Evolutionary conservation across 306 rosid species (phyloP).

Genomic region (Prunus padus): DNA sequence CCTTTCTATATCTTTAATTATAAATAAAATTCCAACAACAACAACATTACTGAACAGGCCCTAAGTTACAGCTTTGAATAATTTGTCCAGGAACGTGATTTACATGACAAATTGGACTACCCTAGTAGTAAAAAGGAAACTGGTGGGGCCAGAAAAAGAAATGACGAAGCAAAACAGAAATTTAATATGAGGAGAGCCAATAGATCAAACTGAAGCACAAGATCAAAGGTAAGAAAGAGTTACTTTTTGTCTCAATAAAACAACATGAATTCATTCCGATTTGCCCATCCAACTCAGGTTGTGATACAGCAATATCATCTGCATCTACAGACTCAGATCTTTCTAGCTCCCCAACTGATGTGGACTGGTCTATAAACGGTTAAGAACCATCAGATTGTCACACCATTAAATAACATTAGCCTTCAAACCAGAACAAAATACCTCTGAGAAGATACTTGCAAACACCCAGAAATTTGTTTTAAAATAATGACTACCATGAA

Average conservation of each 20-base stretch:
- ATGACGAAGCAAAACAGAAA: not conserved
- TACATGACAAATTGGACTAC: not conserved
- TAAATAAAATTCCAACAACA: too few species aligned
- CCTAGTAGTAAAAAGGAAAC: not conserved
- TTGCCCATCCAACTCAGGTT: constrained; percentile 41
- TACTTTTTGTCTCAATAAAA: constrained; percentile 50
- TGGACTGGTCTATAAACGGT: constrained; percentile 55
- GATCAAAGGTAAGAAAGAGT: constrained; percentile 9
- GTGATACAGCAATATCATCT: constrained; percentile 40
- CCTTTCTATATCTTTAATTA: too few species aligned
- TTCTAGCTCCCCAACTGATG: constrained; percentile 46
- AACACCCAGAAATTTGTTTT: not conserved
- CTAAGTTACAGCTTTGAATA: not conserved
- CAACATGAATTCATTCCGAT: constrained; percentile 29
- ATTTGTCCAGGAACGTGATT: not conserved
- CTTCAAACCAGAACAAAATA: constrained; percentile 13
- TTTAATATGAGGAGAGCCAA: constrained; percentile 10
- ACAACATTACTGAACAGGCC: not conserved
- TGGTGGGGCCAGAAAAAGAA: not conserved
- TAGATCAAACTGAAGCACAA: constrained; percentile 6
- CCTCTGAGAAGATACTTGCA: not conserved
- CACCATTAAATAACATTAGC: constrained; percentile 19
- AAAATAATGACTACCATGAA: not conserved
- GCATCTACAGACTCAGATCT: constrained; percentile 47
- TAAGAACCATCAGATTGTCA: constrained; percentile 42